Conservation (phyloP, 306 rosid species). For the Morella rubra region DNA sequence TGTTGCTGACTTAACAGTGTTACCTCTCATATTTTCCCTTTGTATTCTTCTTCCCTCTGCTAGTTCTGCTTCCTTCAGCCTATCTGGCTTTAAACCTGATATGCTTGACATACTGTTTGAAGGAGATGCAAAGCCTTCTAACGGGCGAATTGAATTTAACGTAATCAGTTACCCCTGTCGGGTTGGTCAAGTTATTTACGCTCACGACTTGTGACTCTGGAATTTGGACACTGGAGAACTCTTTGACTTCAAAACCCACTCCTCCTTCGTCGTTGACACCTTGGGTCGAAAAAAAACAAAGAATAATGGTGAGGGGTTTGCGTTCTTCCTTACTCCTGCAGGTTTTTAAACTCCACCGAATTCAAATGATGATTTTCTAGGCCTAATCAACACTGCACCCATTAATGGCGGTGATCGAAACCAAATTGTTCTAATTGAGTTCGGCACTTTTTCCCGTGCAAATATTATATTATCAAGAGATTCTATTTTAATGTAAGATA, state of each 20-base stretch:
- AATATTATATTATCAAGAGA: no score
- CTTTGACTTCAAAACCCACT: constrained; percentile 41
- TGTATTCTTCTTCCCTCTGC: neutral
- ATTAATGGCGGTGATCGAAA: neutral
- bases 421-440: constrained; percentile 44
- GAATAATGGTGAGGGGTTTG: constrained; percentile 27
- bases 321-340: constrained; percentile 46
- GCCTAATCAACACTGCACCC: constrained; percentile 33
- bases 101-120: constrained; percentile 24
- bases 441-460: constrained; percentile 22
- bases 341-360: constrained; percentile 37
- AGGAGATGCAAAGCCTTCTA: constrained; percentile 34
- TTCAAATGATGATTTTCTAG: constrained; percentile 32
- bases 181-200: constrained; percentile 38
- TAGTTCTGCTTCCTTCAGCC: constrained; percentile 27
- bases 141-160: constrained; percentile 22
- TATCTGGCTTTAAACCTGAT: constrained; percentile 15
- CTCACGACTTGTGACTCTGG: constrained; percentile 40
- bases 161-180: neutral
- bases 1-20: no score
- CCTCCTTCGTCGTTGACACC: constrained; percentile 35
- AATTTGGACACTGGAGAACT: constrained; percentile 26
- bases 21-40: neutral
- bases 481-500: no score
- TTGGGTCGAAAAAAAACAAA: no score